Evolutionary conservation across 1,284 basidiomycete genomes (phyloP).

Genomic region (Neolentinus lepideus): DNA sequence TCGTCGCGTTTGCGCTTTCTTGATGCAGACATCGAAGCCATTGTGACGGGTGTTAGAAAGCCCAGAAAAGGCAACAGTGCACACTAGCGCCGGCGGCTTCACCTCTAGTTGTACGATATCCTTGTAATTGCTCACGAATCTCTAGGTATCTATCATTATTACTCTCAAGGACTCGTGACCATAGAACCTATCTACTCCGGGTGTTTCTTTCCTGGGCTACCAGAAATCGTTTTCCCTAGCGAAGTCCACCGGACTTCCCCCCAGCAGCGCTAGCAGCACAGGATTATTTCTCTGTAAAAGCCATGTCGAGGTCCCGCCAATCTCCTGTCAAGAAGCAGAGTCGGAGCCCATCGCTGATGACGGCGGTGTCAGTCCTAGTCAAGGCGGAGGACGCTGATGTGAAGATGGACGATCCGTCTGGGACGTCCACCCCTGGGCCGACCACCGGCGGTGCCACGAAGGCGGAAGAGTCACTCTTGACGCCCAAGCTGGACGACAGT

Average conservation of each 20-base stretch:
- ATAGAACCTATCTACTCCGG: neutral
- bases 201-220: neutral
- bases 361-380: slow-evolving; percentile 10
- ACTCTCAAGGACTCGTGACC: neutral
- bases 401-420: slow-evolving; percentile 4
- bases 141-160: neutral
- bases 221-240: neutral
- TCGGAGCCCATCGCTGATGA: slow-evolving; percentile 17
- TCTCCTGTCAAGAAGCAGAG: slow-evolving; percentile 14
- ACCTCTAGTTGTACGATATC: neutral
- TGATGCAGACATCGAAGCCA: slow-evolving; percentile 25
- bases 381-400: slow-evolving; percentile 6
- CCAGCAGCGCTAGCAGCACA: neutral
- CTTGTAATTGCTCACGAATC: neutral
- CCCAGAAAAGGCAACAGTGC: neutral
- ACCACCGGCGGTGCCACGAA: neutral
- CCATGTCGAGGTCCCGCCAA: slow-evolving; percentile 24
- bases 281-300: slow-evolving; percentile 3
- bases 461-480: slow-evolving; percentile 7
- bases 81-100: neutral
- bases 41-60: slow-evolving; percentile 4
- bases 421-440: neutral
- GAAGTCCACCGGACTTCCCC: neutral
- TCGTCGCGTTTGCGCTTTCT: slow-evolving; percentile 61
- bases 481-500: slow-evolving; percentile 8